Evolutionary conservation across 176 grass and related monocot genomes (phyloP).

Genomic region (Areca catechu): DNA sequence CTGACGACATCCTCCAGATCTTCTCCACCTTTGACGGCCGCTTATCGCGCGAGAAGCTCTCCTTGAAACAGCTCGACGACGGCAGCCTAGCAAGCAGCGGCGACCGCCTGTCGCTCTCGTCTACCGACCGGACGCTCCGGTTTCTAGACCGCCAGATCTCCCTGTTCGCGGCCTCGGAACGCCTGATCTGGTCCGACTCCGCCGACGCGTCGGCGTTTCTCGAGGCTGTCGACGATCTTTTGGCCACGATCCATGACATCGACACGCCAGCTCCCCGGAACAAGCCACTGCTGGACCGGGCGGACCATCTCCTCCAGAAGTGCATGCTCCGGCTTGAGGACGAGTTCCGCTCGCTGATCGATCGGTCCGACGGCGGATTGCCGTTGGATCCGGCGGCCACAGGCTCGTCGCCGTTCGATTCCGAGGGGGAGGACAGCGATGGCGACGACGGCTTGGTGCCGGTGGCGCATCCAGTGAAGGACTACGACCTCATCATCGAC

Average conservation of each 20-base stretch:
- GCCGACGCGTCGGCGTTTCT: slow-evolving; percentile 33
- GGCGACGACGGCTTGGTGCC: slow-evolving; percentile 13
- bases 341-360: slow-evolving; percentile 30
- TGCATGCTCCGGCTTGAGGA: slow-evolving; percentile 34
- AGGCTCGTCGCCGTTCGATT: not conserved
- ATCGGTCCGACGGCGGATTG: not conserved
- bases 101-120: too few relatives aligned
- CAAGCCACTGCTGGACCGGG: slow-evolving; percentile 29
- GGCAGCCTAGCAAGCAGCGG: too few relatives aligned
- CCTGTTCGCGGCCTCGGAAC: slow-evolving; percentile 29
- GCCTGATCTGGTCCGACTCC: slow-evolving; percentile 30
- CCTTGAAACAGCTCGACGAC: too few relatives aligned
- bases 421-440: slow-evolving; percentile 5
- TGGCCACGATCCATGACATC: slow-evolving; percentile 29
- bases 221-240: slow-evolving; percentile 40
- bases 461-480: slow-evolving; percentile 22
- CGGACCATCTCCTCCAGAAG: slow-evolving; percentile 29
- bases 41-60: too few relatives aligned
- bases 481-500: slow-evolving; percentile 35
- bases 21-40: too few relatives aligned
- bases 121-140: slow-evolving; percentile 27
- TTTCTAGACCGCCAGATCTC: slow-evolving; percentile 30
- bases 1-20: too few relatives aligned
- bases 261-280: slow-evolving; percentile 3
- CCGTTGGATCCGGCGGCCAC: too few relatives aligned